Base-by-base conservation (phyloP, 345 rosid genomes). In the Ceriops tagal region DNA sequence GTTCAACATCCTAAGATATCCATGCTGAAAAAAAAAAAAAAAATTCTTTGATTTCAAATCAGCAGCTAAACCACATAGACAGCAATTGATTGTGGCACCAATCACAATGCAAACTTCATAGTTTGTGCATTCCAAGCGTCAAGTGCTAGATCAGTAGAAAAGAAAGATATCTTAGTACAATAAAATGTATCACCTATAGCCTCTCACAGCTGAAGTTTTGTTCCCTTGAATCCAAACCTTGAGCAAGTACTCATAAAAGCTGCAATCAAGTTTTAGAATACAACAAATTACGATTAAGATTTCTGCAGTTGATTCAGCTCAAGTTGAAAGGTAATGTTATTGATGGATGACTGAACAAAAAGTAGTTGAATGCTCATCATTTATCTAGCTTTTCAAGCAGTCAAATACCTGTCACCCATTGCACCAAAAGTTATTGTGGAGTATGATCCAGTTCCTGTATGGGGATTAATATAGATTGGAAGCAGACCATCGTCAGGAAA, bases 171-270 rank as follows among this genome's bases (percentile, higher is more conserved):
- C 8, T 7, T 3, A 67, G 20, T 43, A 39, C 15, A 43, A 47
- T 13, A 37, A 56, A 64, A 58, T 64, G 31, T 24, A 61, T 79
- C 69, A 96, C 99, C 99, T 87, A 65, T 92, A 96, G 46, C 46
- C 78, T 75, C 78, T 86, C 68, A 96, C 89, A 35, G 83, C 79
- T 66, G 88, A 78, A n/a, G 98, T 92, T 84, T 80, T 88, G 82
- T 89, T 92, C 70, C 99, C 99, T 73, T 92, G 97, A 66, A 92
- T 80, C 99, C 99, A 96, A 70, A 85, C 98, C 78, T 92, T 96
- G 76, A 96, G 99, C 83, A 96, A 78, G 79, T 96, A 96, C 69
- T 96, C 99, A 65, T 96, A 96, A 72, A 96, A 96, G 85, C 99
- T 96, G 86, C 79, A 75, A 72, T 53, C 20, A 58, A 53, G 62